A percentile compares a stretch with the other conserved stretches of the same genome.
Evolutionary conservation across 2,329 filamentous ascomycete genomes (phyloP).

Genomic region (Diaporthe ilicicola): DNA sequence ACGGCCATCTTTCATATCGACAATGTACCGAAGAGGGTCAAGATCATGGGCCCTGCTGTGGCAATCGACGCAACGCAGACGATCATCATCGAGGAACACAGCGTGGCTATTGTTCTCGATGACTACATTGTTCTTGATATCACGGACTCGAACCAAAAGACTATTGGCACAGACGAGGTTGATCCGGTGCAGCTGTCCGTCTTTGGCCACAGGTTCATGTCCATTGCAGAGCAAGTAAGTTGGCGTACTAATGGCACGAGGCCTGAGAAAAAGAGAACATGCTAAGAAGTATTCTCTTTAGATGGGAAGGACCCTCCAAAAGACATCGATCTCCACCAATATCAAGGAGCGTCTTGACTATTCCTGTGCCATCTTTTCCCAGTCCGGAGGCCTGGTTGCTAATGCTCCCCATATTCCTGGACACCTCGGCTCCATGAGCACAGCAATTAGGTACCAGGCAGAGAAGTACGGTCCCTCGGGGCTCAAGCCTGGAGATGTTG

Average conservation of each 20-base stretch:
- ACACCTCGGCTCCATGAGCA: conserved; percentile 29
- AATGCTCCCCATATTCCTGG: conserved; percentile 67
- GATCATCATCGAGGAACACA: conserved; percentile 25
- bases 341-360: conserved; percentile 31
- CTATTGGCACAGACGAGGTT: conserved; percentile 15
- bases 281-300: neutral
- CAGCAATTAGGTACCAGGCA: conserved; percentile 27
- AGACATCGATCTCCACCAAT: conserved; percentile 28
- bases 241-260: no score
- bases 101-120: conserved; percentile 33
- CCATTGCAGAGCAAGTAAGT: conserved; percentile 69
- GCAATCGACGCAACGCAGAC: conserved; percentile 28
- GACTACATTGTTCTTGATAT: conserved; percentile 7
- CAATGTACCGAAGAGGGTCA: conserved; percentile 1
- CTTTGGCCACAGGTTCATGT: conserved; percentile 82
- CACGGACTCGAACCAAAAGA: conserved; percentile 39
- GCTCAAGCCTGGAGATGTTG: conserved; percentile 75
- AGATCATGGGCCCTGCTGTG: conserved; percentile 20
- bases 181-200: conserved; percentile 72
- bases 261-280: no score
- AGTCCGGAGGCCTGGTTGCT: conserved; percentile 28
- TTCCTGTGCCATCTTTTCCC: conserved; percentile 31
- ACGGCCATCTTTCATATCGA: conserved; percentile 21
- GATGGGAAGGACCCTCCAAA: conserved; percentile 30
- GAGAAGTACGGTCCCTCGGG: conserved; percentile 72